Evolutionary conservation across 2,329 filamentous ascomycete genomes (phyloP).

Genomic region (Ascosphaera aggregata): DNA sequence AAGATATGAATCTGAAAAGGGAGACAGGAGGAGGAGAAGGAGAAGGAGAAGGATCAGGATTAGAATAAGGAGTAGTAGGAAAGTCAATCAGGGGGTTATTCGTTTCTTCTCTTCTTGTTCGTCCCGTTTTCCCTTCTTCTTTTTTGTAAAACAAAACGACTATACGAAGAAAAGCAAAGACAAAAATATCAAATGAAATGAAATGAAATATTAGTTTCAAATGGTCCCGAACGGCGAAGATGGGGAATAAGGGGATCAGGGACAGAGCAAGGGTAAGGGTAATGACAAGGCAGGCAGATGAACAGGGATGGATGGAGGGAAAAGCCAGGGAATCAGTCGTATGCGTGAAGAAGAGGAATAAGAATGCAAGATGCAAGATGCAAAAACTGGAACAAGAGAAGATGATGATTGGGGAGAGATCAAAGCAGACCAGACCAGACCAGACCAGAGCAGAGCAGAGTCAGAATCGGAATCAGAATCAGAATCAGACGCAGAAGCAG

Average conservation of each 20-base stretch:
- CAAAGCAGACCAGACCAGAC: not conserved
- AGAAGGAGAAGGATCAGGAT: slow-evolving; percentile 7
- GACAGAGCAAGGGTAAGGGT: not conserved
- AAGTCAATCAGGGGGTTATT: slow-evolving; percentile 2
- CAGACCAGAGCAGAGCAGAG: not conserved
- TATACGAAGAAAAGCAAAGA: too few species aligned
- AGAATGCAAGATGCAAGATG: not conserved
- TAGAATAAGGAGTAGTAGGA: slow-evolving; percentile 10
- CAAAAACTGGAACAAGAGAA: not conserved
- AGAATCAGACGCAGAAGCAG: not conserved
- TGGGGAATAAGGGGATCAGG: not conserved
- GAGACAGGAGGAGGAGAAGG: slow-evolving; percentile 6
- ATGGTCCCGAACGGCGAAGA: not conserved
- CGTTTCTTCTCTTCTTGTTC: not conserved
- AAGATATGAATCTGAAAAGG: too few species aligned
- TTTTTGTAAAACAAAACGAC: not conserved
- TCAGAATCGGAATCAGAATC: not conserved
- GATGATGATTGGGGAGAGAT: not conserved
- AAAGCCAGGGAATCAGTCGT: too few species aligned
- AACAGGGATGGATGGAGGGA: not conserved
- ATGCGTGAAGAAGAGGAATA: not conserved
- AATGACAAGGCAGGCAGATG: not conserved
- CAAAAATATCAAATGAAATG: too few species aligned
- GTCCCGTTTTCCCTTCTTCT: not conserved
- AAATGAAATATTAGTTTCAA: not conserved